Evolutionary conservation across 2,329 filamentous ascomycete species (phyloP), one percentile per base, ranked within the genome.

Genomic region (Claviceps humidiphila): DNA sequence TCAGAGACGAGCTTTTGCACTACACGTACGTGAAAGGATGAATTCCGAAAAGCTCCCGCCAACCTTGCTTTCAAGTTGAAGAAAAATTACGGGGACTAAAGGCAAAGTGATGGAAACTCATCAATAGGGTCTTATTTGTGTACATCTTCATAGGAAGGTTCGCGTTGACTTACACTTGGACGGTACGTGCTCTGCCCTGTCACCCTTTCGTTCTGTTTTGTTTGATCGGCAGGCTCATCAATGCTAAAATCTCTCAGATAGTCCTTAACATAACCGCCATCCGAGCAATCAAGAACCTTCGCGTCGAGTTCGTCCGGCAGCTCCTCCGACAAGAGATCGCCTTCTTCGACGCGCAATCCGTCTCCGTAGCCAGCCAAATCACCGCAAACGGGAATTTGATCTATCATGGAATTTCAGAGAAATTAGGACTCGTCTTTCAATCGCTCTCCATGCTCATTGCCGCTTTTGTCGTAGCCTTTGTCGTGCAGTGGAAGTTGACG

Each of bases 71-170:
- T 30, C 26, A 30, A 22, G 5, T 43, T 5, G 17, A 6, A 6
- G 20, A 14, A 13, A 6, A 22, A 38, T 20, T 2, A 20, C 16
- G 7, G 7, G n/a, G 5, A 4, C 13, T 20, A 8, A 4, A 17
- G 16, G 6, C 4, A 11, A 13, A 20, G 5, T 4, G 17, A 46
- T 46, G 24, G 17, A 8, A 17, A 30, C 26, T 13, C 16, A 14
- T 24, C 13, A 30, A 16, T 22, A 39, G 47, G 9, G 20, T 40
- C 16, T 77, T 72, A 55, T 78, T 81, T 54, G 65, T 81, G 14
- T 81, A 80, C 58, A 66, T 82, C 1, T 81, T 81, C 54, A 65
- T 78, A 17, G 77, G 64, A 8, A 77, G 76, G 51, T 75, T 80
- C 42, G 57, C 67, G 4, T 37, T 47, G n/a, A 22, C 37, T 6